A percentile compares a stretch with the other conserved stretches of the same genome.
These are phyloP conservation scores for Verticillium alfalfae DNA, from an alignment of 2,329 filamentous ascomycete genomes.

Conservation along the genomic window DNA sequence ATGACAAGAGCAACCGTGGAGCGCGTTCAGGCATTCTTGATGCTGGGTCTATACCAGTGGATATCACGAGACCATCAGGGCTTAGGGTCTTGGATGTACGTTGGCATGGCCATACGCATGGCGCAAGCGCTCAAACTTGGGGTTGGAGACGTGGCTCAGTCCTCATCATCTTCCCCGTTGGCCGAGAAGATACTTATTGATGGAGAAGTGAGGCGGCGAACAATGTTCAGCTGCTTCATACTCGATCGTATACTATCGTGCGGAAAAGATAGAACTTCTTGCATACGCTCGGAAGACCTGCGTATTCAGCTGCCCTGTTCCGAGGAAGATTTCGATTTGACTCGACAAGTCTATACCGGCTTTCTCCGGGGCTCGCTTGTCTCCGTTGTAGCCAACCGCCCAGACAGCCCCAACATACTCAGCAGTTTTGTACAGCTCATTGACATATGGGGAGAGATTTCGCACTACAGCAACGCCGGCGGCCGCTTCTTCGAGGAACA, in stretches of 20 bases:
- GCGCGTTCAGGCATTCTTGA: conserved; percentile 61
- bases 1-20: conserved; percentile 53
- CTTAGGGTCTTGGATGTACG: conserved; percentile 58
- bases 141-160: conserved; percentile 38
- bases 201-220: conserved; percentile 59
- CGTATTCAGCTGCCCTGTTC: conserved; percentile 64
- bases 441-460: conserved; percentile 54
- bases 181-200: conserved; percentile 22
- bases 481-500: conserved; percentile 42
- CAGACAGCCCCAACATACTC: conserved; percentile 25
- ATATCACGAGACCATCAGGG: conserved; percentile 52
- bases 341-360: conserved; percentile 48
- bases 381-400: not conserved
- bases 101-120: conserved; percentile 59
- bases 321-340: conserved; percentile 59
- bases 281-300: conserved; percentile 54
- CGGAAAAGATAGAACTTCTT: conserved; percentile 55
- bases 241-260: conserved; percentile 65
- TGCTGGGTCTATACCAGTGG: conserved; percentile 70
- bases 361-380: conserved; percentile 29
- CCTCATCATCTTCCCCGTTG: conserved; percentile 13
- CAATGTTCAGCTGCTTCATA: conserved; percentile 71
- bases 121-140: conserved; percentile 57
- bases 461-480: conserved; percentile 46
- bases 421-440: conserved; percentile 53